phyloP scores from a whole-genome alignment of 192 early-diverging fungal genomes.

The Backusella morwellensis region DNA sequence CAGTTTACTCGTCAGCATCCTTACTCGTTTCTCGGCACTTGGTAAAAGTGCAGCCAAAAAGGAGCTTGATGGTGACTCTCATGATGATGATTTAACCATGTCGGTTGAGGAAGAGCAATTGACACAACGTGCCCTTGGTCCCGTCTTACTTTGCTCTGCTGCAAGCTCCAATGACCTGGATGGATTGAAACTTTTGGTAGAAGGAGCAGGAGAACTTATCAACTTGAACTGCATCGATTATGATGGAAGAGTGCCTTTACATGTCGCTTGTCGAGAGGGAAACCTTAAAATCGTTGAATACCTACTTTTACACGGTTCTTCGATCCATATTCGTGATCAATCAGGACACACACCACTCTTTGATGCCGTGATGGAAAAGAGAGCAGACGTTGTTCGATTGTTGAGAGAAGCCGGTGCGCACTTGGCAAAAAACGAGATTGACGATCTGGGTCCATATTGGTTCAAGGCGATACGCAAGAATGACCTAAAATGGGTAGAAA shows the following conservation, averaged over 20 bases:
- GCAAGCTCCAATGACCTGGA: constrained; percentile 84
- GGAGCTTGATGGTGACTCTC: not conserved
- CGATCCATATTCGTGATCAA: constrained; percentile 86
- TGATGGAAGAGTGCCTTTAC: constrained; percentile 81
- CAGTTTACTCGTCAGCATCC: constrained; percentile 48
- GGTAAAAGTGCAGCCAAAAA: constrained; percentile 16
- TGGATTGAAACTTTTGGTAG: constrained; percentile 65
- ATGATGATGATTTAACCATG: not conserved
- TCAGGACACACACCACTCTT: constrained; percentile 88
- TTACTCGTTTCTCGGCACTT: constrained; percentile 39
- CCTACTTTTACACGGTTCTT: constrained; percentile 80
- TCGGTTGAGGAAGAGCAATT: constrained; percentile 56
- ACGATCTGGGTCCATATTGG: constrained; percentile 62
- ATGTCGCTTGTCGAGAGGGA: constrained; percentile 80
- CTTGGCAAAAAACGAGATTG: constrained; percentile 79
- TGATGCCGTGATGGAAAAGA: constrained; percentile 69
- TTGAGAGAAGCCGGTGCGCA: constrained; percentile 83
- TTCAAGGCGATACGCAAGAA: constrained; percentile 33
- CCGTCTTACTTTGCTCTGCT: constrained; percentile 83
- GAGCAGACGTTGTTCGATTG: constrained; percentile 61
- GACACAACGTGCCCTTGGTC: constrained; percentile 77
- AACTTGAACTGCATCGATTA: constrained; percentile 78
- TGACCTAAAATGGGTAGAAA: constrained; percentile 49
- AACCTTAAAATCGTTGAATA: constrained; percentile 73
- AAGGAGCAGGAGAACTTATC: constrained; percentile 49